phyloP scores from a whole-genome alignment of 495 filamentous ascomycete species.

The Terfezia claveryi region DNA sequence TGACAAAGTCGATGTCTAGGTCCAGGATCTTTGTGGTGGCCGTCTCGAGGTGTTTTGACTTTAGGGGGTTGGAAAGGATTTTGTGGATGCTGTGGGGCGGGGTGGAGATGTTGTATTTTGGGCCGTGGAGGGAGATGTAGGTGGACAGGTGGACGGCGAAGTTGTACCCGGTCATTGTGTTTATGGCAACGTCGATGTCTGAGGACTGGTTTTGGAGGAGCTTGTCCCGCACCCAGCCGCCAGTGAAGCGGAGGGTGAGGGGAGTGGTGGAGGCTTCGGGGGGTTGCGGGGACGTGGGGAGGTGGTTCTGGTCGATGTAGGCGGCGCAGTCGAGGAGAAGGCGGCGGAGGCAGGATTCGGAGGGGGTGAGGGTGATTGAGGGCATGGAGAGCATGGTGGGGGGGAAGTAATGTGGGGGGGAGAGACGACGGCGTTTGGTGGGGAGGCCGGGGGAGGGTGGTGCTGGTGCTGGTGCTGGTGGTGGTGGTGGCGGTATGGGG shows the following conservation, averaged over 20 bases:
- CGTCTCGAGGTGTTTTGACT: slow-evolving; percentile 92
- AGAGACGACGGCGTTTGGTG: too few species aligned
- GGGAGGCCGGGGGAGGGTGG: too few species aligned
- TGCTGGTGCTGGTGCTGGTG: too few species aligned
- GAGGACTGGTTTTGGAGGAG: slow-evolving; percentile 57
- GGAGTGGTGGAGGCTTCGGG: slow-evolving; percentile 18
- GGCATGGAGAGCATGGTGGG: too few species aligned
- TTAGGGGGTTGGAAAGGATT: slow-evolving; percentile 79
- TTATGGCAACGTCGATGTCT: slow-evolving; percentile 91
- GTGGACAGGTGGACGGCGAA: slow-evolving; percentile 44
- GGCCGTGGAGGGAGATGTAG: slow-evolving; percentile 3
- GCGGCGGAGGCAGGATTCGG: slow-evolving; percentile 2
- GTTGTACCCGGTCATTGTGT: slow-evolving; percentile 74
- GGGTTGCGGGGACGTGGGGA: neutral
- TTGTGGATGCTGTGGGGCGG: slow-evolving; percentile 37
- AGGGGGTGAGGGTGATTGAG: neutral
- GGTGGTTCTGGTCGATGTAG: slow-evolving; percentile 6
- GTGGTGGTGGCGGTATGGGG: too few species aligned
- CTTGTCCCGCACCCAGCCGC: slow-evolving; percentile 98
- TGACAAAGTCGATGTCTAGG: slow-evolving; percentile 82
- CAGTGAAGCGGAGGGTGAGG: slow-evolving; percentile 68
- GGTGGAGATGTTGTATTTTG: neutral
- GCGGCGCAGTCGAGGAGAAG: slow-evolving; percentile 12
- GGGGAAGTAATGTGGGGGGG: too few species aligned
- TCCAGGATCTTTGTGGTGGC: slow-evolving; percentile 69